Evolutionary conservation across 2,329 filamentous ascomycete genomes (phyloP).

Genomic region (Aureobasidium mangrovei): DNA sequence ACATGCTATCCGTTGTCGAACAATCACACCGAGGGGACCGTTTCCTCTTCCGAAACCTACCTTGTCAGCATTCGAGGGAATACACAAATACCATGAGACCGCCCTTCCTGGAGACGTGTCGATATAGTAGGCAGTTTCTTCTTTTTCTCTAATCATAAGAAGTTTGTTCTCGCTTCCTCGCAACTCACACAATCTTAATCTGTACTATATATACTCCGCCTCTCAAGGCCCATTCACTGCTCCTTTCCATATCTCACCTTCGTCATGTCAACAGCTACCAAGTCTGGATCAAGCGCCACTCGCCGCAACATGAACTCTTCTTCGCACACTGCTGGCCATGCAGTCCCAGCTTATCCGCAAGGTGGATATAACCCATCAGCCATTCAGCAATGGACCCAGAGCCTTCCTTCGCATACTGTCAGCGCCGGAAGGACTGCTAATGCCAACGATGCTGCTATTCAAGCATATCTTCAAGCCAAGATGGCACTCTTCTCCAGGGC

Average conservation of each 20-base stretch:
- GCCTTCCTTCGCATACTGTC: constrained; percentile 4
- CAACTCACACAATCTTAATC: background rate
- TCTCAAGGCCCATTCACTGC: background rate
- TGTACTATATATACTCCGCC: constrained; percentile 1
- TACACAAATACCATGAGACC: constrained; percentile 10
- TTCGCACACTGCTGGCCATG: background rate
- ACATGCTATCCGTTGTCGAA: background rate
- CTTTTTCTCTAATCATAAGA: constrained; percentile 3
- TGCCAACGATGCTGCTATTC: constrained; percentile 21
- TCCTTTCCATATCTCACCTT: background rate
- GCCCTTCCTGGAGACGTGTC: background rate
- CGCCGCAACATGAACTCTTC: background rate
- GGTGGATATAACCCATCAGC: constrained; percentile 15
- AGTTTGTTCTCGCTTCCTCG: background rate
- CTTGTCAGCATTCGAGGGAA: background rate
- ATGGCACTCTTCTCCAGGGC: constrained; percentile 25
- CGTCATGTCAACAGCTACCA: constrained; percentile 4
- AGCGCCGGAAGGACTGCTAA: background rate
- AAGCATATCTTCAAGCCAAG: constrained; percentile 30
- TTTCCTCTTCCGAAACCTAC: constrained; percentile 3
- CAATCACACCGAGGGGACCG: constrained; percentile 1
- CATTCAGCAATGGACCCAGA: constrained; percentile 16
- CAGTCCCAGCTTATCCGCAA: background rate
- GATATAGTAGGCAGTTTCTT: background rate
- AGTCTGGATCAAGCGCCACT: background rate